A percentile compares a stretch with the other conserved stretches of the same genome.
phyloP scores from a whole-genome alignment of 495 filamentous ascomycete genomes.

The Tuber aestivum region DNA sequence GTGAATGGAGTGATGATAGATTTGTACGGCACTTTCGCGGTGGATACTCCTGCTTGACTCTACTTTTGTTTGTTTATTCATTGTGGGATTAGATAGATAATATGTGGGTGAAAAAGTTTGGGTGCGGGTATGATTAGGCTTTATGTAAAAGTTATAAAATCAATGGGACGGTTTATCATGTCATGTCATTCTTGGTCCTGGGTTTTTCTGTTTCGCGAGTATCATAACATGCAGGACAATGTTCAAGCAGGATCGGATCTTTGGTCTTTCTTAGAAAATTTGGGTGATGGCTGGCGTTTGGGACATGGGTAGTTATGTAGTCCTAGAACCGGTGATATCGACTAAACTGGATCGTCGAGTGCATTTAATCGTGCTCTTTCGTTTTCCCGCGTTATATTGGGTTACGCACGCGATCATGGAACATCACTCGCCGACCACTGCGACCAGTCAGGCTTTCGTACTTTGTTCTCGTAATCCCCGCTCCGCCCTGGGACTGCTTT shows the following conservation, averaged over 20 bases:
- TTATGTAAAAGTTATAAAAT: background rate
- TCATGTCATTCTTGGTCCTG: background rate
- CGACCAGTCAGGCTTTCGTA: background rate
- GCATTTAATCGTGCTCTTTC: background rate
- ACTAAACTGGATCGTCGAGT: background rate
- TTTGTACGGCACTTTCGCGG: background rate
- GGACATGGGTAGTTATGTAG: background rate
- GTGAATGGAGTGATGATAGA: background rate
- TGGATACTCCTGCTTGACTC: background rate
- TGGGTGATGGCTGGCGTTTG: background rate
- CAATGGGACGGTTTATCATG: conserved; percentile 1
- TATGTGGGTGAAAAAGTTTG: background rate
- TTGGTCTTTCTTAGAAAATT: background rate
- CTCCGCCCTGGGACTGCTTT: background rate
- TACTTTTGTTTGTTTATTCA: background rate
- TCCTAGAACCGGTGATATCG: background rate
- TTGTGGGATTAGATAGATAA: background rate
- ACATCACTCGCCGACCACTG: background rate
- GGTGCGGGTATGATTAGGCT: background rate
- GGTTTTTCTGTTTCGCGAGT: background rate
- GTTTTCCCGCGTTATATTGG: background rate
- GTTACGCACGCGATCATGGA: background rate
- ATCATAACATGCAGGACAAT: background rate
- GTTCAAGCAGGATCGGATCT: background rate
- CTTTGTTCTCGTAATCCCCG: background rate